phyloP scores from a whole-genome alignment of 768 basidiomycete species.

The Russula dissimulans region DNA sequence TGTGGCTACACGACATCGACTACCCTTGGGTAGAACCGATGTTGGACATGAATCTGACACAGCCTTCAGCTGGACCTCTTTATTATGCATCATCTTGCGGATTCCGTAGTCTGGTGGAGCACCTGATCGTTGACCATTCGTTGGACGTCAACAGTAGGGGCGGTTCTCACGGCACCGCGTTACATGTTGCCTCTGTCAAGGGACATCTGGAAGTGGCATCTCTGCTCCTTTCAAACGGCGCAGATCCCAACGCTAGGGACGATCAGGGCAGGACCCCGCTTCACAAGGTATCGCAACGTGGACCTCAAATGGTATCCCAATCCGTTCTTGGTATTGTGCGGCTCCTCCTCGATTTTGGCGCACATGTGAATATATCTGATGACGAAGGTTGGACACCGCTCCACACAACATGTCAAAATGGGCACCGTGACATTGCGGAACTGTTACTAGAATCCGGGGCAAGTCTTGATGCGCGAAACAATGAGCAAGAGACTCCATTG shows the following conservation, averaged over 20 bases:
- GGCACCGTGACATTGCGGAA: not conserved
- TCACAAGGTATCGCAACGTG: not conserved
- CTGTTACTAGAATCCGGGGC: not conserved
- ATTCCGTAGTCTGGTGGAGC: not conserved
- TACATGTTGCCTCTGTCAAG: not conserved
- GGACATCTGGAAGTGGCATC: not conserved
- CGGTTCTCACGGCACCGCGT: not conserved
- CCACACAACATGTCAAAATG: not conserved
- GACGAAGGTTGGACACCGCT: not conserved
- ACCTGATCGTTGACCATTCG: not conserved
- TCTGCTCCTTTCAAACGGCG: not conserved
- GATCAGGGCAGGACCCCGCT: not conserved
- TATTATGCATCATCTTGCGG: conserved; percentile 5
- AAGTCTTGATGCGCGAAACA: not conserved
- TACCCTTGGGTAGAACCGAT: not conserved
- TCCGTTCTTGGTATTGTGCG: not conserved
- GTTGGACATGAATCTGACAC: not conserved
- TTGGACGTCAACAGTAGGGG: not conserved
- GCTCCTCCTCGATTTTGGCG: not conserved
- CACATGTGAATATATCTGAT: not conserved
- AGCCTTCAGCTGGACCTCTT: not conserved
- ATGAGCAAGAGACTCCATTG: not conserved
- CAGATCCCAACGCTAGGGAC: not conserved
- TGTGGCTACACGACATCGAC: conserved; percentile 3
- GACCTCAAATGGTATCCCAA: not conserved